Conservation (phyloP, 2,329 filamentous ascomycete genomes). For the Ophiocordyceps unilateralis region DNA sequence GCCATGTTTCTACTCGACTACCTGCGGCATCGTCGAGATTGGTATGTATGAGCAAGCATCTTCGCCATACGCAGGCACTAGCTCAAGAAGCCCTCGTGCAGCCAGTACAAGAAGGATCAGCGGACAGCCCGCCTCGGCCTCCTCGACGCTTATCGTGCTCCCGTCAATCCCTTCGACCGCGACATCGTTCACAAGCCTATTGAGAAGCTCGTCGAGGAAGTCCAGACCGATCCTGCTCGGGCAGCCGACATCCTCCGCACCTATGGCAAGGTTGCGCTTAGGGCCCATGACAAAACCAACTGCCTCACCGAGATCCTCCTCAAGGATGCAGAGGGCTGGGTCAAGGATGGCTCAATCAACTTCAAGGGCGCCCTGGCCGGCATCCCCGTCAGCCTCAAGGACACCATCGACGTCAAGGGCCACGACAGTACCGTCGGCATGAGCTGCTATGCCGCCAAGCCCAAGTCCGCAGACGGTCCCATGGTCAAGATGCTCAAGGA, state of each 20-base stretch:
- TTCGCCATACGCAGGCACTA: background rate
- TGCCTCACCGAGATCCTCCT: constrained; percentile 80
- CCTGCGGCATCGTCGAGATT: constrained; percentile 52
- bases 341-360: constrained; percentile 40
- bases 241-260: constrained; percentile 62
- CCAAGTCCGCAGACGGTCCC: constrained; percentile 47
- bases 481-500: constrained; percentile 67
- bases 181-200: constrained; percentile 58
- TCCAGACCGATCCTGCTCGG: constrained; percentile 49
- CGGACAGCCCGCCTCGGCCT: constrained; percentile 50
- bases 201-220: constrained; percentile 57
- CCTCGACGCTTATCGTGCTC: constrained; percentile 47
- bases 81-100: constrained; percentile 17
- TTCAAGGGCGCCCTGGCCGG: constrained; percentile 70
- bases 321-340: constrained; percentile 59
- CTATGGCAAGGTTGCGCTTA: constrained; percentile 74
- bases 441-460: constrained; percentile 53
- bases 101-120: constrained; percentile 64
- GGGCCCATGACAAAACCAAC: constrained; percentile 75
- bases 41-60: constrained; percentile 26
- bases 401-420: constrained; percentile 59
- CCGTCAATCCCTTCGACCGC: constrained; percentile 47
- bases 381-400: constrained; percentile 75
- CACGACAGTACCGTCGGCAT: constrained; percentile 76
- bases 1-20: constrained; percentile 34